Evolutionary conservation across 2,329 filamentous ascomycete genomes (phyloP), one percentile per base, ranked within the genome.

Genomic region (Diaporthe sp.): DNA sequence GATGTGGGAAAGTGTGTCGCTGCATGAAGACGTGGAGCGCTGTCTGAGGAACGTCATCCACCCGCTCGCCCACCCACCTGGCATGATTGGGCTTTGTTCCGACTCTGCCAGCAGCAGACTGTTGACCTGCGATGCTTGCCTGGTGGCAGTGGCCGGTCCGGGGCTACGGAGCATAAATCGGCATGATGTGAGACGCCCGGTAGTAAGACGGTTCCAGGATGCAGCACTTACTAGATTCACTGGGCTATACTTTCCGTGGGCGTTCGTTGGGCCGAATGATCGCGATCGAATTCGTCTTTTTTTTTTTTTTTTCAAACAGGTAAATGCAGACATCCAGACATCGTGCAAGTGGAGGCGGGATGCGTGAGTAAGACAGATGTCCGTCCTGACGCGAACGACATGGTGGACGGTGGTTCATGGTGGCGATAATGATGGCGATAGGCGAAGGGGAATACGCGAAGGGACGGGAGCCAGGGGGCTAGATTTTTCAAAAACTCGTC

Each of bases 151-250:
- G n/a, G 22, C 30, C 45, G 64, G 45, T 67, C 64, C 64, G 64
- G 64, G 42, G 45, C 64, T 67, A 40, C 30, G 64, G 64, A 52
- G 64, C 64, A 67, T 67, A 28, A 67, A 52, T 67, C 64, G 64
- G 64, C 64, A 67, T 52, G 30, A 67, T 52, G 45, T 67, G 64
- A 67, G 64, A 67, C 64, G 64, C 45, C 64, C 64, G 64, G 47
- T 67, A 38, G 45, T 67, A 67, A 25, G 64, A 52, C 64, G 45
- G 64, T 67, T 35, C 64, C 45, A 67, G 64, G 64, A 67, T 67
- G 64, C 64, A 52, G 64, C 64, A 38, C 64, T 52, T 52, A 67
- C 22, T 38, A 38, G 64, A 40, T 28, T 15, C n/a, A 52, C 15
- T 35, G 45, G 45, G 47, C 30, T 52, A 52, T 52, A 52, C 33